A percentile compares a stretch with the other conserved stretches of the same genome.
These are phyloP conservation scores for Poa annua DNA, from an alignment of 176 grass and related monocot species.

Conservation along the genomic window DNA sequence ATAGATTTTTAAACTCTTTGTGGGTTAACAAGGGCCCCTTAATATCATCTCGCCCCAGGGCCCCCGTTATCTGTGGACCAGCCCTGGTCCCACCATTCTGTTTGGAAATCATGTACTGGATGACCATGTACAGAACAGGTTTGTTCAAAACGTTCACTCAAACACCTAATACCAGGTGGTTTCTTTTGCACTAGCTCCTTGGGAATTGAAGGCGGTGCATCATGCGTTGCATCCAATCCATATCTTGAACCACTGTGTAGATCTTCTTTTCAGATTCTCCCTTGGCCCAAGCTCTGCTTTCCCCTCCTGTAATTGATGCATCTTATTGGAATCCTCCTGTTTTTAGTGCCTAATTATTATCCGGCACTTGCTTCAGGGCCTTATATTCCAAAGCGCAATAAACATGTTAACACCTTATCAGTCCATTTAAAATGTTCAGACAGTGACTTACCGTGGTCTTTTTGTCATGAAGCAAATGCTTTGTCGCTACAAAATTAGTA, in stretches of 20 bases:
- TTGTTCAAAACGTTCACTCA: not conserved
- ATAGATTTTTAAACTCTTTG: too few relatives aligned
- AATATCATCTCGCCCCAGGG: too few relatives aligned
- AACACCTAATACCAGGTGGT: conserved; percentile 4
- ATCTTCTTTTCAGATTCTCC: conserved; percentile 67
- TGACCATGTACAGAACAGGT: not conserved
- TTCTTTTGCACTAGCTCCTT: conserved; percentile 9
- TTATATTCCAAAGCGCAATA: not conserved
- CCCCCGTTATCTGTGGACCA: too few relatives aligned
- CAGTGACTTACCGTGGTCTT: not conserved
- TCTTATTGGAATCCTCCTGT: conserved; percentile 37
- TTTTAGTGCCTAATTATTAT: conserved; percentile 25
- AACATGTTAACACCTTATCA: not conserved
- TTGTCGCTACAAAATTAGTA: not conserved
- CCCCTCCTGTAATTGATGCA: conserved; percentile 32
- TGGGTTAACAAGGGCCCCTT: too few relatives aligned
- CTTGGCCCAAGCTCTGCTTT: conserved; percentile 46
- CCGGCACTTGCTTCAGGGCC: not conserved
- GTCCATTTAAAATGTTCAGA: not conserved
- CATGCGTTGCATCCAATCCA: conserved; percentile 57
- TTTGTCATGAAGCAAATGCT: not conserved
- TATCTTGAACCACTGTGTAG: conserved; percentile 61
- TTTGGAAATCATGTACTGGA: conserved; percentile 14
- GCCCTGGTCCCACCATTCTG: not conserved
- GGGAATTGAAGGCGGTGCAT: conserved; percentile 25